Evolutionary conservation across 768 basidiomycete genomes (phyloP).

Genomic region (Gloeophyllum trabeum): DNA sequence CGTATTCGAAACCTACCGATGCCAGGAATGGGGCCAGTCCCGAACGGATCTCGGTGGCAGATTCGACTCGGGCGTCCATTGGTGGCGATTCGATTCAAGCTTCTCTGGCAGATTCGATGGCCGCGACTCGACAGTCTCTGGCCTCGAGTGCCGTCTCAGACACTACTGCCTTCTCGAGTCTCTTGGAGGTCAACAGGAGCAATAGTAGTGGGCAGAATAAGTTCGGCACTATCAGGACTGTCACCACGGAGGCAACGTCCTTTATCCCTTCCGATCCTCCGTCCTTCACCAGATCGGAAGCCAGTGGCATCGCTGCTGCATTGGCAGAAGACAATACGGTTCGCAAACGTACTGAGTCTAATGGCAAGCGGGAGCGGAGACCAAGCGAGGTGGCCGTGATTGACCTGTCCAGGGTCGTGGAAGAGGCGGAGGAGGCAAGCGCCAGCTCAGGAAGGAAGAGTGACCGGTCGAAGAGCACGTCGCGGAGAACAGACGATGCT

Average conservation of each 20-base stretch:
- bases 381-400: conserved; percentile 49
- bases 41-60: conserved; percentile 10
- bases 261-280: conserved; percentile 40
- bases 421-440: conserved; percentile 46
- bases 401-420: conserved; percentile 58
- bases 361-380: conserved; percentile 37
- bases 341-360: conserved; percentile 22
- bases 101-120: conserved; percentile 20
- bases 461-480: neutral
- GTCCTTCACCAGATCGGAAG: conserved; percentile 57
- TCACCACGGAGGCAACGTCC: conserved; percentile 73
- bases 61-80: conserved; percentile 17
- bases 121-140: conserved; percentile 45
- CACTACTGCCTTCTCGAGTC: conserved; percentile 43
- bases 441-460: conserved; percentile 25
- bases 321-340: conserved; percentile 24
- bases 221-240: conserved; percentile 73
- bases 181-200: conserved; percentile 40
- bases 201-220: conserved; percentile 38
- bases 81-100: conserved; percentile 25
- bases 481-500: neutral
- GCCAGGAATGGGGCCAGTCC: neutral
- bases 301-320: conserved; percentile 41
- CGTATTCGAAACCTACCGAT: conserved; percentile 10
- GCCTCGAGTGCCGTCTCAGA: conserved; percentile 54